Evolutionary conservation across 139 green algal species (phyloP).

Genomic region (Micractinium sp.): DNA sequence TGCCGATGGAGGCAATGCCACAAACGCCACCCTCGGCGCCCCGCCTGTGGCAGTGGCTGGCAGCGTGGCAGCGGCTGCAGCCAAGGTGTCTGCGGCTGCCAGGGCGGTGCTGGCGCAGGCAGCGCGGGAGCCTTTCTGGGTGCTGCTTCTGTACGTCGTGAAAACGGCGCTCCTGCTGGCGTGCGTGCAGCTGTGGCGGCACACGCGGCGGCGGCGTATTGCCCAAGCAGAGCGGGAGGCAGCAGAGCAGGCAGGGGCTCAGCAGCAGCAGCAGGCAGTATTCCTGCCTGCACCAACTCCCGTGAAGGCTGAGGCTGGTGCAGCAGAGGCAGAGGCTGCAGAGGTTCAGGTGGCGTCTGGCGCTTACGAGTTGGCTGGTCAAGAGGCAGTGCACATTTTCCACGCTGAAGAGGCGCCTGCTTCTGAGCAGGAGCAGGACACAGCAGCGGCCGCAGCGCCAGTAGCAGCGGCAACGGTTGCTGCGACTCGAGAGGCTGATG

Average conservation of each 20-base stretch:
- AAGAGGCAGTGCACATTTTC: too few species aligned
- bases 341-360: too few species aligned
- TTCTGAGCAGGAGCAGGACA: too few species aligned
- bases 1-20: not conserved
- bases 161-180: not conserved
- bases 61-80: not conserved
- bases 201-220: not conserved
- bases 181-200: not conserved
- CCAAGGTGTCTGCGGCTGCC: not conserved
- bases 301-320: not conserved
- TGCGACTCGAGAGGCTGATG: too few species aligned
- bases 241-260: not conserved
- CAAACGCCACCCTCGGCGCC: too few species aligned
- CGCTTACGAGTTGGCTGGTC: too few species aligned
- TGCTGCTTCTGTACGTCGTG: not conserved
- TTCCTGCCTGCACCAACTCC: too few species aligned
- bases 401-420: too few species aligned
- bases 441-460: too few species aligned
- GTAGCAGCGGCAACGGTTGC: too few species aligned
- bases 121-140: not conserved
- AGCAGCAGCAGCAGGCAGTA: too few species aligned
- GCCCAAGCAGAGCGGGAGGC: not conserved
- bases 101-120: not conserved
- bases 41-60: not conserved
- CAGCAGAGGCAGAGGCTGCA: not conserved